Conservation (phyloP, 805 yeast species). For the Schizosaccharomyces octosporus region DNA sequence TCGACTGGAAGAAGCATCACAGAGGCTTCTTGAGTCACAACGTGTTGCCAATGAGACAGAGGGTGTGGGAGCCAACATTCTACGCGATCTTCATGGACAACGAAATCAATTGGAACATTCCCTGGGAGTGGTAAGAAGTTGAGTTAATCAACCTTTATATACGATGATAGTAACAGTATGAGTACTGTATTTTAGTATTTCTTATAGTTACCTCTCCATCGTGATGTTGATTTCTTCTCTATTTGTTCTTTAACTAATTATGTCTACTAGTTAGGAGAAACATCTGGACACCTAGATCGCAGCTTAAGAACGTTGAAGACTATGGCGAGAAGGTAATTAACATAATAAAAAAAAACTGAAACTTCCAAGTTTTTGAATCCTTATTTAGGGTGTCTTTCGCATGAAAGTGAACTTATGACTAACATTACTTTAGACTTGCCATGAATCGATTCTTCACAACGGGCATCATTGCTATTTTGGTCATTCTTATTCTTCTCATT, state of each 20-base stretch:
- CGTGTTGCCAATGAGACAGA: slow-evolving; percentile 85
- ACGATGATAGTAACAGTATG: too few relatives aligned
- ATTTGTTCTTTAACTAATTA: neutral
- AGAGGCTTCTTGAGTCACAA: slow-evolving; percentile 66
- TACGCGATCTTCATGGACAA: slow-evolving; percentile 73
- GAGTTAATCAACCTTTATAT: too few relatives aligned
- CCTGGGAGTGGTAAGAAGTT: slow-evolving; percentile 22
- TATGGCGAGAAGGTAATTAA: slow-evolving; percentile 44
- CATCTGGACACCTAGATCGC: slow-evolving; percentile 80
- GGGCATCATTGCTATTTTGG: slow-evolving; percentile 71
- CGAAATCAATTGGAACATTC: slow-evolving; percentile 76
- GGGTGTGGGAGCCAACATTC: slow-evolving; percentile 66
- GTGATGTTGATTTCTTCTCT: neutral
- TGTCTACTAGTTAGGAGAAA: slow-evolving; percentile 41
- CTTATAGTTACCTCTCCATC: too few relatives aligned
- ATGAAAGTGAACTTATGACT: too few relatives aligned
- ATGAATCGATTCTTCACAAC: slow-evolving; percentile 77
- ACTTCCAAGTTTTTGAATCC: neutral
- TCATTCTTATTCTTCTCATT: slow-evolving; percentile 58
- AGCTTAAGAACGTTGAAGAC: slow-evolving; percentile 63
- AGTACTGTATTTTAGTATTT: neutral
- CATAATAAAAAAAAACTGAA: neutral
- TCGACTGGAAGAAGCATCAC: slow-evolving; percentile 57
- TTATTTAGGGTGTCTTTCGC: neutral
- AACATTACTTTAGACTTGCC: slow-evolving; percentile 29